Conservation (phyloP, 2,329 filamentous ascomycete genomes). For the Clonostachys rosea region DNA sequence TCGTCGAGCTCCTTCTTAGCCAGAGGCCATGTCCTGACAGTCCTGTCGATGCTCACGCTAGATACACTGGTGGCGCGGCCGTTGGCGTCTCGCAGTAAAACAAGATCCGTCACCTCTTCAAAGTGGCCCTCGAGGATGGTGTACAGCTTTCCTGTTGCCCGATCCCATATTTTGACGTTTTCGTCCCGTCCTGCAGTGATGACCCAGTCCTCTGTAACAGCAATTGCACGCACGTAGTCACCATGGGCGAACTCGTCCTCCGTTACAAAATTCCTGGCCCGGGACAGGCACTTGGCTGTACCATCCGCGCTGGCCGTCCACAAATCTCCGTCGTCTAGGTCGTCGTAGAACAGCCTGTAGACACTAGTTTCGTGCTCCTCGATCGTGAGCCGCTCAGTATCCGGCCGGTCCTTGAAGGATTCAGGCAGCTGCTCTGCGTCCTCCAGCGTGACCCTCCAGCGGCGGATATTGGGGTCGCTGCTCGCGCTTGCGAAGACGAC, state of each 20-base stretch:
- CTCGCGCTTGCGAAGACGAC: constrained; percentile 72
- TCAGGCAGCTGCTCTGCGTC: constrained; percentile 50
- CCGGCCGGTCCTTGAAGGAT: constrained; percentile 31
- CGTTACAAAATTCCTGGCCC: constrained; percentile 61
- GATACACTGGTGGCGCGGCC: constrained; percentile 38
- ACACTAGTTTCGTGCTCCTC: constrained; percentile 87
- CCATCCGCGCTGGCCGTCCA: constrained; percentile 95
- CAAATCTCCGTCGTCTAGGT: constrained; percentile 62
- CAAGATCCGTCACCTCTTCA: constrained; percentile 84
- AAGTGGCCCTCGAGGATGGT: constrained; percentile 80
- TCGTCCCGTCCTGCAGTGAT: constrained; percentile 89
- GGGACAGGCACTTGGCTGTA: constrained; percentile 73
- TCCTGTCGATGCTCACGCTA: constrained; percentile 87
- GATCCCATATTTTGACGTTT: constrained; percentile 86
- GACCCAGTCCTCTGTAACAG: constrained; percentile 71
- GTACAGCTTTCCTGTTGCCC: constrained; percentile 64
- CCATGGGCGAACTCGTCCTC: constrained; percentile 76
- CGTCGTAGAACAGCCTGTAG: constrained; percentile 73
- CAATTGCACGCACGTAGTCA: constrained; percentile 84
- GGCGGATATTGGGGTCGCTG: constrained; percentile 73
- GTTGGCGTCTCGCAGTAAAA: constrained; percentile 45
- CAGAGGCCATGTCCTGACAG: constrained; percentile 79
- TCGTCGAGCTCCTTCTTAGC: constrained; percentile 52
- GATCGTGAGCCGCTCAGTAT: constrained; percentile 47
- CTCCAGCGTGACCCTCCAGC: constrained; percentile 61